Conservation (phyloP, 306 rosid species). For the Pterocarpus santalinus region DNA sequence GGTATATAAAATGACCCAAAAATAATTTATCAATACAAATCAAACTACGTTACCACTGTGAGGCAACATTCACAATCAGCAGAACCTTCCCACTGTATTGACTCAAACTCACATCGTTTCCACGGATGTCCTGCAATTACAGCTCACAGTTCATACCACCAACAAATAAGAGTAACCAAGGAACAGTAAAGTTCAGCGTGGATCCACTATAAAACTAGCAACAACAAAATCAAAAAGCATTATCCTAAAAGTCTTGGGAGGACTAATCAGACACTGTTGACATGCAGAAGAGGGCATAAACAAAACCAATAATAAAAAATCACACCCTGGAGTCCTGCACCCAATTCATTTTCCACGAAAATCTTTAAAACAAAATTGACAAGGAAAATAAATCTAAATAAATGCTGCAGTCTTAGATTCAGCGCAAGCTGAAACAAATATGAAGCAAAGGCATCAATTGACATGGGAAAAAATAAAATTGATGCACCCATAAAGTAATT, state of each 20-base stretch:
- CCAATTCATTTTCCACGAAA: neutral
- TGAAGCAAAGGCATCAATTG: neutral
- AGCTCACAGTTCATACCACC: constrained; percentile 38
- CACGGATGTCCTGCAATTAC: constrained; percentile 74
- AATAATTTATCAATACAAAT: constrained; percentile 6
- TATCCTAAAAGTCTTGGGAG: neutral
- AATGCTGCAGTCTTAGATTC: neutral
- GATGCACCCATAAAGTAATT: too few species aligned
- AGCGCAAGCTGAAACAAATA: constrained; percentile 16
- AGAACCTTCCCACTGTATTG: constrained; percentile 80
- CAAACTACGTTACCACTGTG: constrained; percentile 69
- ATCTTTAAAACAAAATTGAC: neutral
- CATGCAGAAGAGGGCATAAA: neutral
- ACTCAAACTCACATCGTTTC: constrained; percentile 77
- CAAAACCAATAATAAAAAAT: constrained; percentile 5
- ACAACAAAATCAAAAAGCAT: constrained; percentile 8
- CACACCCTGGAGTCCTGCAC: neutral
- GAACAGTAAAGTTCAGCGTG: neutral
- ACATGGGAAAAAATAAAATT: neutral
- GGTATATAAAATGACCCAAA: constrained; percentile 7
- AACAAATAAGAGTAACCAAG: constrained; percentile 6
- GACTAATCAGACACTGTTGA: neutral
- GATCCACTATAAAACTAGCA: neutral
- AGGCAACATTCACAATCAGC: constrained; percentile 89
- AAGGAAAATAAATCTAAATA: constrained; percentile 5